Base-by-base conservation (phyloP, 768 basidiomycete species). In the Chalciporus sphaerocephalus region DNA sequence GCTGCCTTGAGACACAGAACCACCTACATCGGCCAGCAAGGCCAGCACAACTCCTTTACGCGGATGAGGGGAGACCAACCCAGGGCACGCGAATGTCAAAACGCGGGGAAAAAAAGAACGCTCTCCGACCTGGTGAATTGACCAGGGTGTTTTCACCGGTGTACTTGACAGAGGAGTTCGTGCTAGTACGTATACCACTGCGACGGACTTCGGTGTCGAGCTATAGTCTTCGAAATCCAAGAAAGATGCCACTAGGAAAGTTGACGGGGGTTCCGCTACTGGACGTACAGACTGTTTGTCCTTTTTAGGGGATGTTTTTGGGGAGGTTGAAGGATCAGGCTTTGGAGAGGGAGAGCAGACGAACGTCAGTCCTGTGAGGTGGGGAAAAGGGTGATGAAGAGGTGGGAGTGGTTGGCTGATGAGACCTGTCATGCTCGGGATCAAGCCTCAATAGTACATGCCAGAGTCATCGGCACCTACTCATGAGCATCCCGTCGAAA, bases 161-260 rank as follows among this genome's bases (percentile, higher is more conserved):
- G 34, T 13, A 15, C 46, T 40, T 48, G 64, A 53, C 54, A 41
- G 58, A 47, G 30, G 71, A 34, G 33, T 60, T 58, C 58, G 78
- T 59, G 48, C 36, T 15, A 71, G 53, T 22, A 58, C 46, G 46
- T 66, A 71, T 1, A 59, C 52, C 15, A 61, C 46, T 16, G 69
- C 50, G 39, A 66, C 53, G 0, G 74, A 74, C 46, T 65, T 73
- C 0, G 74, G 74, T 2, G 58, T 33, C 6, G 65, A 49, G 25
- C 46, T 54, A 43, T 72, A 83, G 48, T 82, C 74, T 38, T 73
- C 74, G 38, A 82, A 80, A 47, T 86, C 75, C n/a, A 83, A 61
- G 48, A 73, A 79, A 40, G 70, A 75, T 17, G 74, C 70, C 9
- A 74, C 69, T 6, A 88, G 60, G 52, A 75, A 78, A 9, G 79